Conservation (phyloP, 805 yeast genomes). For the Metschnikowia reukaufii region DNA sequence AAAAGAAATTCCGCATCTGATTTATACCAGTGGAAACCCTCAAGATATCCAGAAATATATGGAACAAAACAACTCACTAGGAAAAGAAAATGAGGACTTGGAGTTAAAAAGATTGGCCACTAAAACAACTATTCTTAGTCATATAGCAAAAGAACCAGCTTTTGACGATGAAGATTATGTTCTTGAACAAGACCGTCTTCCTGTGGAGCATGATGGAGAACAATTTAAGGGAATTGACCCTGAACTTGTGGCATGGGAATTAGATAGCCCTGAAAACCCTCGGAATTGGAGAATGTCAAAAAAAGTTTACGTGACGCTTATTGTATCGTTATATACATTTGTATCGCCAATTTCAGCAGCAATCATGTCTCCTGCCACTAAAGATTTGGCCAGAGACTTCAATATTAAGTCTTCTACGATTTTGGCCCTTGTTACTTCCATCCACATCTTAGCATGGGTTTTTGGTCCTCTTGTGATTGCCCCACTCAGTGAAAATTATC, state of each 20-base stretch:
- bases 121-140: conserved; percentile 30
- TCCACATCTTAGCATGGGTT: conserved; percentile 42
- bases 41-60: too few relatives aligned
- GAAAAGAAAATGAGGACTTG: conserved; percentile 33
- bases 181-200: conserved; percentile 22
- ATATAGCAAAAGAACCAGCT: conserved; percentile 14
- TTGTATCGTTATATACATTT: conserved; percentile 38
- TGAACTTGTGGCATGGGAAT: conserved; percentile 38
- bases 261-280: conserved; percentile 35
- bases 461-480: conserved; percentile 41
- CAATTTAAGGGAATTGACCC: conserved; percentile 37
- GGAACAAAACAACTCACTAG: too few relatives aligned
- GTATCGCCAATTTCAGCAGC: conserved; percentile 44
- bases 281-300: conserved; percentile 32
- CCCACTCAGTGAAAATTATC: conserved; percentile 38
- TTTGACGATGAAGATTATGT: conserved; percentile 3
- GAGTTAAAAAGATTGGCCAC: conserved; percentile 32
- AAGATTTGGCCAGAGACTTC: conserved; percentile 30
- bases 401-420: conserved; percentile 26
- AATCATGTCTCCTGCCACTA: conserved; percentile 38
- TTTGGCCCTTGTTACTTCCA: conserved; percentile 34
- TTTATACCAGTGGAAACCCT: too few relatives aligned
- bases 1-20: too few relatives aligned
- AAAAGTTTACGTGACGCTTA: conserved; percentile 24
- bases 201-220: conserved; percentile 30